These are phyloP conservation scores for Auriscalpium vulgare DNA, from an alignment of 768 basidiomycete genomes.

Conservation along the genomic window DNA sequence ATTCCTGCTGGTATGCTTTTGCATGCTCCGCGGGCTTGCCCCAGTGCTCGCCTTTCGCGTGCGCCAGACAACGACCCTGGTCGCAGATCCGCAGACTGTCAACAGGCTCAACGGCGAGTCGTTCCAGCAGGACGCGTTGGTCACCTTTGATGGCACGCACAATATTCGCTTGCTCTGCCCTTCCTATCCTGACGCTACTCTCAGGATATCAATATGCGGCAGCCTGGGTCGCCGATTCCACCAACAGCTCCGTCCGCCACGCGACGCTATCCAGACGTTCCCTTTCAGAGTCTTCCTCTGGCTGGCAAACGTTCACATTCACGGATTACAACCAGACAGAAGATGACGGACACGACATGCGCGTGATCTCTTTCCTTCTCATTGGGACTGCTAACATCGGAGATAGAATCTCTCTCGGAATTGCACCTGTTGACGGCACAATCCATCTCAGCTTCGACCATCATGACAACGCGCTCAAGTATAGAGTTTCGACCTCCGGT, in stretches of 20 bases:
- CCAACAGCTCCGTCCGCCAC: conserved; percentile 24
- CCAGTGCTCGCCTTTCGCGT: conserved; percentile 6
- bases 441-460: conserved; percentile 30
- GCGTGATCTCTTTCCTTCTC: not conserved
- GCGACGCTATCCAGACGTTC: conserved; percentile 21
- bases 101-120: conserved; percentile 31
- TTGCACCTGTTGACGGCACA: conserved; percentile 29
- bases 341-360: conserved; percentile 31
- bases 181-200: not conserved
- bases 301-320: conserved; percentile 25
- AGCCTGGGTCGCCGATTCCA: conserved; percentile 19
- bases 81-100: conserved; percentile 26
- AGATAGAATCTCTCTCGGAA: conserved; percentile 27
- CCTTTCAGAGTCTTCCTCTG: conserved; percentile 6
- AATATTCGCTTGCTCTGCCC: no score
- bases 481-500: conserved; percentile 24
- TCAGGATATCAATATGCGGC: conserved; percentile 30
- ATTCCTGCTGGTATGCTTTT: no score
- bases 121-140: conserved; percentile 28
- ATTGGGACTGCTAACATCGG: not conserved
- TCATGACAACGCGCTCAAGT: conserved; percentile 28
- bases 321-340: conserved; percentile 29
- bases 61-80: conserved; percentile 17
- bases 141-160: conserved; percentile 25
- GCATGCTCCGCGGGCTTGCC: not conserved